Percentiles rank a stretch among this genome's conserved stretches.
These are phyloP conservation scores for Collybia sordida DNA, from an alignment of 768 basidiomycete genomes.

Conservation along the genomic window DNA sequence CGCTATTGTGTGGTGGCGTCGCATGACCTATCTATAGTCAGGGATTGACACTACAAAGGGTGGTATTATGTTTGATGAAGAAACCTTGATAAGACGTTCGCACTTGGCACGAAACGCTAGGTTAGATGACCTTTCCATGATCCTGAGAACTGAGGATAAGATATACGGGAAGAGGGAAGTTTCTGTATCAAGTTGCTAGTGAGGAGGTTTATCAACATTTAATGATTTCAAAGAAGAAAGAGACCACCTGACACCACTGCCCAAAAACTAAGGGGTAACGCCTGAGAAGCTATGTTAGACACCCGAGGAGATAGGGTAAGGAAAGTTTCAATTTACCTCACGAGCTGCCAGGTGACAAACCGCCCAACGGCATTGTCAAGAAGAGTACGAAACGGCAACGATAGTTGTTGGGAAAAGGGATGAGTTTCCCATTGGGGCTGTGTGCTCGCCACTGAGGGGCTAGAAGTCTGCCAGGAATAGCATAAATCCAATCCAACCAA, in stretches of 20 bases:
- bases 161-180: conserved; percentile 45
- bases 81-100: conserved; percentile 47
- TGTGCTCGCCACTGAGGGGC: conserved; percentile 6
- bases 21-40: conserved; percentile 22
- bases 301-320: conserved; percentile 4
- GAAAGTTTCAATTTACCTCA: conserved; percentile 42
- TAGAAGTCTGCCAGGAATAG: conserved; percentile 31
- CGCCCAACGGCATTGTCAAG: conserved; percentile 53
- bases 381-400: conserved; percentile 52
- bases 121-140: conserved; percentile 54
- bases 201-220: not conserved
- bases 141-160: conserved; percentile 45
- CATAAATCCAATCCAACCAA: conserved; percentile 35
- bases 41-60: not conserved
- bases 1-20: conserved; percentile 24
- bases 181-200: conserved; percentile 63
- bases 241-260: conserved; percentile 55
- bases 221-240: conserved; percentile 4
- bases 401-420: conserved; percentile 56
- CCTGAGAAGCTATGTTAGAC: conserved; percentile 31
- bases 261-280: conserved; percentile 82
- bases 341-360: conserved; percentile 57
- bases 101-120: conserved; percentile 44
- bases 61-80: not conserved
- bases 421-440: conserved; percentile 18